These are phyloP conservation scores for Eucalyptus sp. DNA, from an alignment of 345 rosid species.

Conservation along the genomic window DNA sequence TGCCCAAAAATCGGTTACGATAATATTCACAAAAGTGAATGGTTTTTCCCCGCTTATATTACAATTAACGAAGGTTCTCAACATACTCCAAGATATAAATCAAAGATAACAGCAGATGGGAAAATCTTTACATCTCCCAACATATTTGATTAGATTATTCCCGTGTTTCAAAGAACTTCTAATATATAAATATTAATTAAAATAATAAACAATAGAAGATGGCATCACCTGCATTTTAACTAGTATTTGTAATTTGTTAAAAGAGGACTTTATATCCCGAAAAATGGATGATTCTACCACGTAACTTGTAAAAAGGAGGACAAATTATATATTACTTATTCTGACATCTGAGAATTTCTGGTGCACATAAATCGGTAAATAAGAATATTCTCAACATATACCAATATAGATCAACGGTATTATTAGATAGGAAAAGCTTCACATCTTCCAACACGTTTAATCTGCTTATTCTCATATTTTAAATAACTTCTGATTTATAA, in stretches of 20 bases:
- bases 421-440: not conserved
- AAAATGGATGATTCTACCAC: not conserved
- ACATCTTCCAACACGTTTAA: not conserved
- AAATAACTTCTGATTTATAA: not conserved
- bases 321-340: not conserved
- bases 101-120: not conserved
- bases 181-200: no score
- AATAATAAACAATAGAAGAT: not conserved
- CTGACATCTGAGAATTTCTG: not conserved
- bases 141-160: not conserved
- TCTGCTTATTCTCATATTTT: not conserved
- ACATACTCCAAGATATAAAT: not conserved
- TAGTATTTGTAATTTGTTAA: not conserved
- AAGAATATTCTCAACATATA: not conserved
- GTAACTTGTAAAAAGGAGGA: not conserved
- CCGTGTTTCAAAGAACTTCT: no score
- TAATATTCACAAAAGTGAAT: not conserved
- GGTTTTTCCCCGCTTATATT: not conserved
- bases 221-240: not conserved
- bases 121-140: not conserved
- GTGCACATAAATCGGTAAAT: not conserved
- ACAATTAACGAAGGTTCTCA: not conserved
- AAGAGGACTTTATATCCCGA: not conserved
- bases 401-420: not conserved
- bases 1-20: not conserved